Evolutionary conservation across 1,284 basidiomycete species (phyloP), one percentile per base, ranked within the genome.

Genomic region (Amylostereum areolatum): DNA sequence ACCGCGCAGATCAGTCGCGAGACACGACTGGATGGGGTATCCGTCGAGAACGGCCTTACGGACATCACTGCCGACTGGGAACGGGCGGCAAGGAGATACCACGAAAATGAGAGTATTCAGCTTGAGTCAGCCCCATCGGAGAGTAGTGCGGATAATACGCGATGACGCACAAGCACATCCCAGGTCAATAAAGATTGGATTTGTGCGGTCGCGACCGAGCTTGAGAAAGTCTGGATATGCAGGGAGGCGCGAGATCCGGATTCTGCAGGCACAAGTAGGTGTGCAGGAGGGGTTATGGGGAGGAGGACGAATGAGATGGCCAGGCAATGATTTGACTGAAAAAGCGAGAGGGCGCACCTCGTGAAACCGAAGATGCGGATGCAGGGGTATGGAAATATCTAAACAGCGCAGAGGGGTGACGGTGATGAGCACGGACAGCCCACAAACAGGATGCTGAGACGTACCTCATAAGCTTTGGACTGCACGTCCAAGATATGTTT

Each of bases 401-500:
- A 31, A n/a, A 35, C n/a, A 35, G 8, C 27, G n/a, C 5, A 6
- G n/a, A 5, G 27, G n/a, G 37, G 6, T 6, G 6, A n/a, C 27
- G 5, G 12, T 18, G n/a, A n/a, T 12, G 27, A n/a, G 5, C 37
- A n/a, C 12, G n/a, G n/a, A n/a, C n/a, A n/a, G n/a, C n/a, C n/a
- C n/a, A n/a, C n/a, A n/a, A n/a, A n/a, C n/a, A n/a, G n/a, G n/a
- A n/a, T n/a, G n/a, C n/a, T n/a, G n/a, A n/a, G n/a, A 55, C 5
- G 11, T 36, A 52, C 52, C 25, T 45, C 66, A 51, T 69, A 71
- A 12, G 72, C 73, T 49, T 65, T 62, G 33, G 43, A 49, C 48
- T 70, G 71, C 28, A 72, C 61, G 2, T 46, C 48, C 12, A 74
- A 45, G 25, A 77, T 67, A 56, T 75, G 74, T 41, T 62, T 44